Evolutionary conservation across 768 basidiomycete species (phyloP).

Genomic region (Sarcomyxa edulis): DNA sequence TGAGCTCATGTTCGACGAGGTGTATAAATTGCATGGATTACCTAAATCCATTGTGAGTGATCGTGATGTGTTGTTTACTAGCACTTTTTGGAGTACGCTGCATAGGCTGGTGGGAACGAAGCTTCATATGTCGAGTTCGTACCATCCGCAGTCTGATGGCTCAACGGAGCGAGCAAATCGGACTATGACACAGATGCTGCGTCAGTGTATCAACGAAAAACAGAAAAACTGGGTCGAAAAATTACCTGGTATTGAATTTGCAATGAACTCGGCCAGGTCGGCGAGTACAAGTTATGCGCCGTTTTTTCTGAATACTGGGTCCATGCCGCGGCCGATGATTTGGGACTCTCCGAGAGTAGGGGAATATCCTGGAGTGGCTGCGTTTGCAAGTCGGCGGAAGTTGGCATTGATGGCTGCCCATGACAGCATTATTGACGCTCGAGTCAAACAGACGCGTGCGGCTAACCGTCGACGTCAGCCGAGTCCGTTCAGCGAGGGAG

Average conservation of each 20-base stretch:
- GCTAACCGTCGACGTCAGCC: constrained; percentile 5
- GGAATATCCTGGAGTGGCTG: constrained; percentile 16
- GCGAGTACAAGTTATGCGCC: constrained; percentile 29
- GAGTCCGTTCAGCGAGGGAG: constrained; percentile 3
- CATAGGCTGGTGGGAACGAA: constrained; percentile 12
- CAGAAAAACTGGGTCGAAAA: constrained; percentile 24
- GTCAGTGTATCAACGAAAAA: constrained; percentile 14
- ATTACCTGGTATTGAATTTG: constrained; percentile 28
- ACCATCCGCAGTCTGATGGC: constrained; percentile 17
- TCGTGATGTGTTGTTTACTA: constrained; percentile 12
- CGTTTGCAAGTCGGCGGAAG: constrained; percentile 15
- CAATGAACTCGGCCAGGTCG: constrained; percentile 28
- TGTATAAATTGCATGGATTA: constrained; percentile 25
- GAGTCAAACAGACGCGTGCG: constrained; percentile 7
- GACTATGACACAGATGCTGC: constrained; percentile 24
- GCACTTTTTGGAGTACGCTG: constrained; percentile 11
- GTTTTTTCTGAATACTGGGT: constrained; percentile 22
- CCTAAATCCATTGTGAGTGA: constrained; percentile 18
- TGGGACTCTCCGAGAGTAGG: no score
- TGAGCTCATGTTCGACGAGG: constrained; percentile 15
- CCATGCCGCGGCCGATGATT: constrained; percentile 16
- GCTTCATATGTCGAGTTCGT: constrained; percentile 23
- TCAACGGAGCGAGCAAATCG: constrained; percentile 25
- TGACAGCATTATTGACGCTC: constrained; percentile 17
- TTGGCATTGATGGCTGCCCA: constrained; percentile 21